Conservation (phyloP, 2,329 filamentous ascomycete genomes). For the Cytospora piceicola region DNA sequence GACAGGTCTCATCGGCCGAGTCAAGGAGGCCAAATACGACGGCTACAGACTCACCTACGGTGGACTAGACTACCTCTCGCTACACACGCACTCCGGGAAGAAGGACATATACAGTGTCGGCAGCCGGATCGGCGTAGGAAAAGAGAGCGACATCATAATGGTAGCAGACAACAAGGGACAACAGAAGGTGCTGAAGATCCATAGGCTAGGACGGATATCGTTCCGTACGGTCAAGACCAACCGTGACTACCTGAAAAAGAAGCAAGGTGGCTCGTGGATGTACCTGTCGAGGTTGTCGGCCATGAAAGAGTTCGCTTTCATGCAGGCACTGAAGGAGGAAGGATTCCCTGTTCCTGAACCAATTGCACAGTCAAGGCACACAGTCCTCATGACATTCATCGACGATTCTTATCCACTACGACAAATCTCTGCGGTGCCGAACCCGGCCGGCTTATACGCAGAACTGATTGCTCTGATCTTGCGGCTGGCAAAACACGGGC, state of each 20-base stretch:
- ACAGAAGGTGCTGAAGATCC: conserved; percentile 91
- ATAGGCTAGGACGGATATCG: conserved; percentile 91
- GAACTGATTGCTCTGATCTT: conserved; percentile 88
- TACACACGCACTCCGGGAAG: conserved; percentile 83
- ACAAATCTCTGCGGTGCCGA: conserved; percentile 81
- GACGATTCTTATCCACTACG: conserved; percentile 92
- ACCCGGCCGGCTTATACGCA: conserved; percentile 86
- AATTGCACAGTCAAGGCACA: conserved; percentile 87
- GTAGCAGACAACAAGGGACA: conserved; percentile 78
- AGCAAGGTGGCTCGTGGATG: conserved; percentile 86
- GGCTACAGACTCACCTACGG: conserved; percentile 97
- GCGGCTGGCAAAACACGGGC: conserved; percentile 77
- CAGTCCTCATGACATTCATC: conserved; percentile 92
- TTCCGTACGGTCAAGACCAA: conserved; percentile 97
- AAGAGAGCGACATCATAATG: conserved; percentile 96
- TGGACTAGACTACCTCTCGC: conserved; percentile 94
- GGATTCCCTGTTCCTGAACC: conserved; percentile 91
- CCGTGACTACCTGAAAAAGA: conserved; percentile 85
- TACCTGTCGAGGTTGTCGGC: conserved; percentile 93
- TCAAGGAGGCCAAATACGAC: conserved; percentile 97
- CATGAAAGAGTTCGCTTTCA: conserved; percentile 92
- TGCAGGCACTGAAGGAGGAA: conserved; percentile 81
- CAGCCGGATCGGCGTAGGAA: conserved; percentile 92
- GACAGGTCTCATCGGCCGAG: conserved; percentile 83
- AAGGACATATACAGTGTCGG: conserved; percentile 89